Conservation (phyloP, 345 rosid genomes). For the Linum trigynum region DNA sequence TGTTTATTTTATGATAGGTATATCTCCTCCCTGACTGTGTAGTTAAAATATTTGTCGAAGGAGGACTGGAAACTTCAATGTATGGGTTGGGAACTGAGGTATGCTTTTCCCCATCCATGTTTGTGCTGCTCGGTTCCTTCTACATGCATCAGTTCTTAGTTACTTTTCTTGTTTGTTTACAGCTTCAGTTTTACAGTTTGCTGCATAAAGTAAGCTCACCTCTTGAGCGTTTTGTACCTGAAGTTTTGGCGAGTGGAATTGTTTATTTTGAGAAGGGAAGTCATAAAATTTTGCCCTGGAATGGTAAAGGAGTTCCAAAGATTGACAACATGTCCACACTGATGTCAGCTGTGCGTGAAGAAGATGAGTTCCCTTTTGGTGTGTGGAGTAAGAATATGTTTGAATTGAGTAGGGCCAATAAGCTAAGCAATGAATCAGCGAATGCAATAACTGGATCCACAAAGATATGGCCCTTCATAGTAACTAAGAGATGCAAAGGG, state of each 20-base stretch:
- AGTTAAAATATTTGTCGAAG: conserved; percentile 77
- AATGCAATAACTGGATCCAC: conserved; percentile 28
- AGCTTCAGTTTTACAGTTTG: conserved; percentile 76
- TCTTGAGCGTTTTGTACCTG: conserved; percentile 57
- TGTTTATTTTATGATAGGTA: conserved; percentile 41
- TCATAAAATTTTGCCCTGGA: conserved; percentile 60
- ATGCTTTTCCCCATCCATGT: conserved; percentile 4
- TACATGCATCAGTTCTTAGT: conserved; percentile 14
- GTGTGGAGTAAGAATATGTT: conserved; percentile 65
- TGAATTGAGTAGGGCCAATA: conserved; percentile 46
- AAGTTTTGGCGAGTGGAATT: conserved; percentile 69
- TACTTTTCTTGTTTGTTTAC: conserved; percentile 28
- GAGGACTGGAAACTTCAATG: conserved; percentile 66
- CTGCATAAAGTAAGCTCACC: conserved; percentile 43
- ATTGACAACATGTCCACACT: conserved; percentile 42
- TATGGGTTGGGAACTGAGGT: conserved; percentile 90
- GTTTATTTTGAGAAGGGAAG: conserved; percentile 61
- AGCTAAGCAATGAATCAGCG: conserved; percentile 24
- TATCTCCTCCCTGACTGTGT: conserved; percentile 63
- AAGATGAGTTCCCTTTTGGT: conserved; percentile 58
- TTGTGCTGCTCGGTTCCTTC: conserved; percentile 1
- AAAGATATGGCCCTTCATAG: conserved; percentile 69
- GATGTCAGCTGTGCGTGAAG: conserved; percentile 25
- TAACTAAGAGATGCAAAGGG: conserved; percentile 85
- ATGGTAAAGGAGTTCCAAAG: conserved; percentile 74